These are phyloP conservation scores for Fraxinus floribunda DNA, from an alignment of 305 asterid species.

Conservation along the genomic window DNA sequence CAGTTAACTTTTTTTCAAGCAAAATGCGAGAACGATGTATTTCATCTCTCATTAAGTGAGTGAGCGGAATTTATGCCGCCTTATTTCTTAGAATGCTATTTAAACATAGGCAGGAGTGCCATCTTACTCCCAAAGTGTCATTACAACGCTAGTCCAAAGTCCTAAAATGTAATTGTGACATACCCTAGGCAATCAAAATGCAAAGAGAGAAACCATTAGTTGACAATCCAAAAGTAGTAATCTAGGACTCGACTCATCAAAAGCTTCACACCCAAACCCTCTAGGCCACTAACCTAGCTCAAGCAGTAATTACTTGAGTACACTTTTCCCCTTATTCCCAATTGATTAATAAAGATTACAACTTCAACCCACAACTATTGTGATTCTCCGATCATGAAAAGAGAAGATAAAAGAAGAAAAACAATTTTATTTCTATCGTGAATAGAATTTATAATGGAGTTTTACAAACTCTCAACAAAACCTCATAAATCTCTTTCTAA, in stretches of 20 bases:
- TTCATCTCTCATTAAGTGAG: background rate
- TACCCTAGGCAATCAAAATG: background rate
- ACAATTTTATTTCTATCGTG: too few relatives aligned
- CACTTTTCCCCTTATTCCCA: background rate
- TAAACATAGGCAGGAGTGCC: background rate
- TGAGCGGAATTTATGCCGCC: background rate
- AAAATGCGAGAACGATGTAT: background rate
- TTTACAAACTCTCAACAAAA: too few relatives aligned
- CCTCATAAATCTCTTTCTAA: too few relatives aligned
- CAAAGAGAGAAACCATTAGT: background rate
- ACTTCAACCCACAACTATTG: background rate
- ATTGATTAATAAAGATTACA: background rate
- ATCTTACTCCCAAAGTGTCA: background rate
- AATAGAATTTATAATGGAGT: too few relatives aligned
- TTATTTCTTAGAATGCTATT: background rate
- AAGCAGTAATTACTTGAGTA: background rate
- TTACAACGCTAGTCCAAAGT: background rate
- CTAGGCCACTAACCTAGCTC: background rate
- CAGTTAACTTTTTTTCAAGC: background rate
- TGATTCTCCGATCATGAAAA: too few relatives aligned
- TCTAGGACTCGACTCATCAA: background rate
- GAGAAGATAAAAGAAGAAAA: too few relatives aligned
- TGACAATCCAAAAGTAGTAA: background rate
- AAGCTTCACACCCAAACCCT: background rate
- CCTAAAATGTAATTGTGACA: background rate